Conservation (phyloP, 805 yeast genomes). For the Starmerella floris region DNA sequence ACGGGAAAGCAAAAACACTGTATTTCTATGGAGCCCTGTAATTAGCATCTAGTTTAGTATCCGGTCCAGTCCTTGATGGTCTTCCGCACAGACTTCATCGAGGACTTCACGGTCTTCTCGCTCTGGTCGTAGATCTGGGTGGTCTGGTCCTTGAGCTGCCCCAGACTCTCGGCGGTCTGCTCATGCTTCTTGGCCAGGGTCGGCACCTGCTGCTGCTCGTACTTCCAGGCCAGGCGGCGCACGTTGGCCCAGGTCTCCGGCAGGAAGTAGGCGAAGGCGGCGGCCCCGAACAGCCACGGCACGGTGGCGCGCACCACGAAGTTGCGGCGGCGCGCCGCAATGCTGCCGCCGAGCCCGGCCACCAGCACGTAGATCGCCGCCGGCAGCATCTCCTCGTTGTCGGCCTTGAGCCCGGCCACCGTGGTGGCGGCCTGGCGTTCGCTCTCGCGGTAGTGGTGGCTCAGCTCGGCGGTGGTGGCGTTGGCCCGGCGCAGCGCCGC, state of each 20-base stretch:
- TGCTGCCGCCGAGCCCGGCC: conserved; percentile 59
- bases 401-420: conserved; percentile 48
- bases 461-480: conserved; percentile 34
- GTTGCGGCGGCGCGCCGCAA: conserved; percentile 55
- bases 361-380: conserved; percentile 54
- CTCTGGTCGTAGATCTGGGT: conserved; percentile 34
- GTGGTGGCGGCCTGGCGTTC: conserved; percentile 56
- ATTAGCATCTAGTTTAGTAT: too few species aligned
- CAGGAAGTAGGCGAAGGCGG: conserved; percentile 48
- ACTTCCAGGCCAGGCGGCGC: conserved; percentile 40
- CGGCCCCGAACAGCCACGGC: conserved; percentile 50
- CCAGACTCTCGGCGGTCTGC: conserved; percentile 35
- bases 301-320: conserved; percentile 39
- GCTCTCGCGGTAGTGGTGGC: conserved; percentile 39
- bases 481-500: conserved; percentile 29
- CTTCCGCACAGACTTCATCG: conserved; percentile 6
- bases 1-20: too few species aligned
- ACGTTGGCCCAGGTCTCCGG: conserved; percentile 62
- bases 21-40: too few species aligned
- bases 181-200: conserved; percentile 51
- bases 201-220: conserved; percentile 49
- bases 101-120: conserved; percentile 13
- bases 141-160: conserved; percentile 33
- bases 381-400: conserved; percentile 57
- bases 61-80: conserved; percentile 17